Percentiles rank a stretch among this genome's conserved stretches.
Evolutionary conservation across 495 filamentous ascomycete species (phyloP).

Genomic region (Xeromyces bisporus): DNA sequence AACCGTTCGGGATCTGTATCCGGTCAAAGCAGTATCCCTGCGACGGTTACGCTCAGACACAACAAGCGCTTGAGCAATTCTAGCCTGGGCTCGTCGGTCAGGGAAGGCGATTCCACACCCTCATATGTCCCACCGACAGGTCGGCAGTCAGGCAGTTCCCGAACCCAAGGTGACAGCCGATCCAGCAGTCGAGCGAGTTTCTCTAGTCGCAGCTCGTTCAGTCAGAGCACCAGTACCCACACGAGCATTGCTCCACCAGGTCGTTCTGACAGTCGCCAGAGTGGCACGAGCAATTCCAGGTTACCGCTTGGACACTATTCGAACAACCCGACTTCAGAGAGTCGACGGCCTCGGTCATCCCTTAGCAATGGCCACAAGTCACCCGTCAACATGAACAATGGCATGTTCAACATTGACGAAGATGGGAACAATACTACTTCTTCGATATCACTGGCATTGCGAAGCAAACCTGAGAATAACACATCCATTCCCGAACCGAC

Average conservation of each 20-base stretch:
- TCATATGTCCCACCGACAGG: slow-evolving; percentile 26
- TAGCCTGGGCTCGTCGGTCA: slow-evolving; percentile 38
- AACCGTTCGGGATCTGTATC: slow-evolving; percentile 42
- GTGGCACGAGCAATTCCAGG: slow-evolving; percentile 44
- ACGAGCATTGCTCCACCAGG: slow-evolving; percentile 12
- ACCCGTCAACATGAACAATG: slow-evolving; percentile 14
- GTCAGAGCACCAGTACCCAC: slow-evolving; percentile 24
- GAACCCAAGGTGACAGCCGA: slow-evolving; percentile 24
- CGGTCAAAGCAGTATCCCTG: slow-evolving; percentile 42
- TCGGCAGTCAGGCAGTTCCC: slow-evolving; percentile 34
- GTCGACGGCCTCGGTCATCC: slow-evolving; percentile 30
- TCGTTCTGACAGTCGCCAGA: slow-evolving; percentile 53
- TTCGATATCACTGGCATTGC: slow-evolving; percentile 20
- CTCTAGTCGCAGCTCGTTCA: slow-evolving; percentile 28
- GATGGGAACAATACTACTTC: slow-evolving; percentile 23
- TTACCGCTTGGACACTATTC: slow-evolving; percentile 42
- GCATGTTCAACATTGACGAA: slow-evolving; percentile 30
- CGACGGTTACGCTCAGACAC: slow-evolving; percentile 61
- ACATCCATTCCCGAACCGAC: slow-evolving; percentile 21
- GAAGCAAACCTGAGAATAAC: slow-evolving; percentile 13
- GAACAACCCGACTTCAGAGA: slow-evolving; percentile 27
- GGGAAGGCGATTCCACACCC: slow-evolving; percentile 27
- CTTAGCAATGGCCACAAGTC: slow-evolving; percentile 24
- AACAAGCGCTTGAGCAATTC: slow-evolving; percentile 49
- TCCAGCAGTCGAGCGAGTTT: slow-evolving; percentile 32